Conservation (phyloP, 305 asterid species). For the Fraxinus velutina region DNA sequence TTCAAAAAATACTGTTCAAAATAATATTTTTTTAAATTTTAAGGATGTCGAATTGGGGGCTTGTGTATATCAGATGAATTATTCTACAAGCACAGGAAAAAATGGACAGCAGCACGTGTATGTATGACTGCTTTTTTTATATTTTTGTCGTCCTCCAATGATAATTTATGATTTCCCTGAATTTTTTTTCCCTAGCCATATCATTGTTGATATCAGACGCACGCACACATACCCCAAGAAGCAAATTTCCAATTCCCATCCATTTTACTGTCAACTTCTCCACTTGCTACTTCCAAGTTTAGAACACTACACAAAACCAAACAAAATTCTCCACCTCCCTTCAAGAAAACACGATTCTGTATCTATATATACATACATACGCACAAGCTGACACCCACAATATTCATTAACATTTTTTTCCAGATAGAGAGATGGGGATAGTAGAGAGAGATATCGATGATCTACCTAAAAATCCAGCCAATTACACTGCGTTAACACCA, state of each 20-base stretch:
- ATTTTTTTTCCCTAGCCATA: too few relatives aligned
- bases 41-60: too few relatives aligned
- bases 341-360: background rate
- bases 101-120: too few relatives aligned
- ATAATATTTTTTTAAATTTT: too few relatives aligned
- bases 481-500: constrained; percentile 77
- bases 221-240: background rate
- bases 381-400: background rate
- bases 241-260: background rate
- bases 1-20: too few relatives aligned
- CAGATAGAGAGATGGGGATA: background rate
- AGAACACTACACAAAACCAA: background rate
- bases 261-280: background rate
- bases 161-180: background rate
- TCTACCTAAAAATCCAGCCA: constrained; percentile 76
- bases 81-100: too few relatives aligned
- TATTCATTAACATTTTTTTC: background rate
- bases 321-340: background rate
- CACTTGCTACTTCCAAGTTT: background rate
- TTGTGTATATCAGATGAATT: too few relatives aligned
- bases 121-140: too few relatives aligned
- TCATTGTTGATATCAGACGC: background rate
- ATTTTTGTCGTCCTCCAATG: too few relatives aligned
- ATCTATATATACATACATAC: background rate
- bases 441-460: constrained; percentile 78